A percentile compares a stretch with the other conserved stretches of the same genome.
Conservation (phyloP, 306 rosid species). For the Prunus salicina region DNA sequence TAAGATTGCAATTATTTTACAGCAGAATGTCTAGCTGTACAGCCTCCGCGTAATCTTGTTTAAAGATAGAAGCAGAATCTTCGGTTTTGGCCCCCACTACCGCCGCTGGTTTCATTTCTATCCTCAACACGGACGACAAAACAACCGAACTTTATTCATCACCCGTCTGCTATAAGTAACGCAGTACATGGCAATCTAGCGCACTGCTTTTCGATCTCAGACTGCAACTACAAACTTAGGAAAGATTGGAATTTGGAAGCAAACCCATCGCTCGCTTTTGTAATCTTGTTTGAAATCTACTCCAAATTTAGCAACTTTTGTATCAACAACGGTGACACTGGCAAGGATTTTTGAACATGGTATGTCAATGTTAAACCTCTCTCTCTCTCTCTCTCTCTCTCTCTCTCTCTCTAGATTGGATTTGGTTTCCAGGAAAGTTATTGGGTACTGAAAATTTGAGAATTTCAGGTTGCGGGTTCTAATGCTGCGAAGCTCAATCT, state of each 20-base stretch:
- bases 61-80: not conserved
- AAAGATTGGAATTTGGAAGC: not conserved
- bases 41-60: not conserved
- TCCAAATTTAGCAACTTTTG: not conserved
- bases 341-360: constrained; percentile 11
- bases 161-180: not conserved
- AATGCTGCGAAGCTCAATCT: not conserved
- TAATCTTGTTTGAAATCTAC: not conserved
- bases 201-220: not conserved
- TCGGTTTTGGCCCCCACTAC: constrained; percentile 5
- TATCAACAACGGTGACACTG: not conserved
- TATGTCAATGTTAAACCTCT: not conserved
- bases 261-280: not conserved
- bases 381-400: not conserved
- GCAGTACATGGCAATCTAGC: not conserved
- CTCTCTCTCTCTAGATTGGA: not conserved
- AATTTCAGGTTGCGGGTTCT: constrained; percentile 1
- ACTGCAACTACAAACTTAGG: not conserved
- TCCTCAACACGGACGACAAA: not conserved
- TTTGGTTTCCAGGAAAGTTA: not conserved
- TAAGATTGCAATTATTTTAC: not conserved
- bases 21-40: not conserved
- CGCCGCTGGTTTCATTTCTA: not conserved
- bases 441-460: not conserved
- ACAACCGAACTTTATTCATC: not conserved